phyloP scores from a whole-genome alignment of 768 basidiomycete genomes.

The Leccinum disarticulatum region DNA sequence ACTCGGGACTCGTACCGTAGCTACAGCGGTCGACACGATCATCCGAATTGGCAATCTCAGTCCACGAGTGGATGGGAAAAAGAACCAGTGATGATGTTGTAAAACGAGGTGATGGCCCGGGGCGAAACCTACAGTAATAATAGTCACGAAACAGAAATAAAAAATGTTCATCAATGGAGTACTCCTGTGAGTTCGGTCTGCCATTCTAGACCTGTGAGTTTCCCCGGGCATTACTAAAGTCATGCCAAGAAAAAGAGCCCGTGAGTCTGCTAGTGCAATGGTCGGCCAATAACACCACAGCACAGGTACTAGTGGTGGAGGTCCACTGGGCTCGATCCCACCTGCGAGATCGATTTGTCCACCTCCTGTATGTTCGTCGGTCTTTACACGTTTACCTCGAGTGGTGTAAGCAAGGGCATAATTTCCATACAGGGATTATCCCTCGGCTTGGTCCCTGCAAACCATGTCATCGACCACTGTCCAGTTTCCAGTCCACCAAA shows the following conservation, averaged over 20 bases:
- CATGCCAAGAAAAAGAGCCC: background rate
- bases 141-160: background rate
- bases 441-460: slow-evolving; percentile 35
- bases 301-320: slow-evolving; percentile 6
- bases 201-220: background rate
- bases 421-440: slow-evolving; percentile 53
- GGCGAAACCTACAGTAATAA: background rate
- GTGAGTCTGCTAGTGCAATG: background rate
- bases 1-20: slow-evolving; percentile 7
- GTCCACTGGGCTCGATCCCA: slow-evolving; percentile 56
- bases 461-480: slow-evolving; percentile 41
- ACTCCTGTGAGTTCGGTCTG: background rate
- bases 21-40: slow-evolving; percentile 1
- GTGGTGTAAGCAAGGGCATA: slow-evolving; percentile 53
- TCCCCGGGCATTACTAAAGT: background rate
- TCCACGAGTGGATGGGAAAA: background rate
- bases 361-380: slow-evolving; percentile 39
- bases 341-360: slow-evolving; percentile 73
- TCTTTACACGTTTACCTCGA: slow-evolving; percentile 46
- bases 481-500: slow-evolving; percentile 41
- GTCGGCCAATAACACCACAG: slow-evolving; percentile 1
- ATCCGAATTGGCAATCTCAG: slow-evolving; percentile 8
- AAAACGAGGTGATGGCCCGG: background rate
- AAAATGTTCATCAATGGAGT: background rate
- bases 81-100: background rate